Conservation (phyloP, 2,329 filamentous ascomycete species). For the Fonsecaea nubica region DNA sequence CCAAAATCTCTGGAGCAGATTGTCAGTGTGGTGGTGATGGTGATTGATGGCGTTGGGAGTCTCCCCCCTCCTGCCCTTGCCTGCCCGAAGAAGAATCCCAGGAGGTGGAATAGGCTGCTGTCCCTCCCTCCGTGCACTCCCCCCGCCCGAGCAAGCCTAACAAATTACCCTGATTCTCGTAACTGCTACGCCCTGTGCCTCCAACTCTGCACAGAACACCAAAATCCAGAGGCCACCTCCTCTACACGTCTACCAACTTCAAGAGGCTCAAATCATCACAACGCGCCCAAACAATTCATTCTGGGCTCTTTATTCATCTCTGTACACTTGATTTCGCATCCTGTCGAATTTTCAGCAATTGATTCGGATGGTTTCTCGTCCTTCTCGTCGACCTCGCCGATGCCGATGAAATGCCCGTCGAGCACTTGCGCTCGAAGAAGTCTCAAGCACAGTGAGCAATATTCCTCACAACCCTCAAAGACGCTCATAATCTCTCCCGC, state of each 20-base stretch:
- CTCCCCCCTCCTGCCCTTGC: not conserved
- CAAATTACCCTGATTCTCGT: slow-evolving; percentile 7
- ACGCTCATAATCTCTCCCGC: slow-evolving; percentile 36
- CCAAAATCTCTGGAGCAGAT: slow-evolving; percentile 1
- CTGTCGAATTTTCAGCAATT: slow-evolving; percentile 52
- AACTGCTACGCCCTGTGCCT: slow-evolving; percentile 14
- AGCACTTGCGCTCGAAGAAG: slow-evolving; percentile 57
- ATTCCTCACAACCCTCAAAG: slow-evolving; percentile 44
- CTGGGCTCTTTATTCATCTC: slow-evolving; percentile 53
- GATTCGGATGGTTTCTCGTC: slow-evolving; percentile 58
- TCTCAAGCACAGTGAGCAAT: slow-evolving; percentile 59
- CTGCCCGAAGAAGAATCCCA: slow-evolving; percentile 5
- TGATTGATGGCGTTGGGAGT: not conserved
- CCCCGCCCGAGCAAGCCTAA: slow-evolving; percentile 6
- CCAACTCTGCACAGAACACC: slow-evolving; percentile 23
- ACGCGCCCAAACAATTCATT: slow-evolving; percentile 53
- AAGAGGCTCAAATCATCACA: slow-evolving; percentile 45
- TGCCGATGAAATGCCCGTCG: slow-evolving; percentile 44
- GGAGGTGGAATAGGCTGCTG: slow-evolving; percentile 8
- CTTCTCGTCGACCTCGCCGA: slow-evolving; percentile 24
- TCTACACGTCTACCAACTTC: slow-evolving; percentile 27
- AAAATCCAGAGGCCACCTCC: slow-evolving; percentile 21
- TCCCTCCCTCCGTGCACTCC: slow-evolving; percentile 6
- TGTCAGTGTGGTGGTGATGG: not conserved
- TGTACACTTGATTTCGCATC: slow-evolving; percentile 49